These are phyloP conservation scores for Penicillium verhagenii DNA, from an alignment of 495 filamentous ascomycete species.

Conservation along the genomic window DNA sequence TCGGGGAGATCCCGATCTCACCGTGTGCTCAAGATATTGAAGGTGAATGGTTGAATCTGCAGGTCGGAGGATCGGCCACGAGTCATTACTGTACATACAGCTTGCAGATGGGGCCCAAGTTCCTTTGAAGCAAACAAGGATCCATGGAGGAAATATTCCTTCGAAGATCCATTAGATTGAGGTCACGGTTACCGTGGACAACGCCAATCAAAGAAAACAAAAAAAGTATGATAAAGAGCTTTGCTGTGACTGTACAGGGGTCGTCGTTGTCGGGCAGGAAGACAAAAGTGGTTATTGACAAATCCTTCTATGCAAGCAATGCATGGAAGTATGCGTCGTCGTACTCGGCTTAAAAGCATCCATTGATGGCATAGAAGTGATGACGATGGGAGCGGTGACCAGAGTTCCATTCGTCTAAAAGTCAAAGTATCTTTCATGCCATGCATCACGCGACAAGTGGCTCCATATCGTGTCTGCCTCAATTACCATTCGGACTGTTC, in stretches of 20 bases:
- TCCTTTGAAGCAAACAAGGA: slow-evolving; percentile 1
- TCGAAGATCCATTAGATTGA: background rate
- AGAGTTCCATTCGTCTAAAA: slow-evolving; percentile 1
- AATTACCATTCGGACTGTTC: slow-evolving; percentile 43
- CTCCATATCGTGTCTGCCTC: slow-evolving; percentile 33
- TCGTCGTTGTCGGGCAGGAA: slow-evolving; percentile 14
- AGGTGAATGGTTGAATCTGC: background rate
- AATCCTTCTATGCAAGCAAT: slow-evolving; percentile 28
- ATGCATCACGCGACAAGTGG: slow-evolving; percentile 25
- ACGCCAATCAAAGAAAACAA: slow-evolving; percentile 2
- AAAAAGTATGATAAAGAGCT: too few relatives aligned
- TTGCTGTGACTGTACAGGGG: background rate
- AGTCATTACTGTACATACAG: slow-evolving; percentile 17
- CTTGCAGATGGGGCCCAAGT: slow-evolving; percentile 4
- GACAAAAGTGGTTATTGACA: slow-evolving; percentile 6
- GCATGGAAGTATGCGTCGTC: slow-evolving; percentile 13
- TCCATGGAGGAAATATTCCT: background rate
- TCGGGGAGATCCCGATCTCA: background rate
- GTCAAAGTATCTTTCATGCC: slow-evolving; percentile 13
- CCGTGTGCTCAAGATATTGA: slow-evolving; percentile 2
- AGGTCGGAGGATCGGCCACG: slow-evolving; percentile 12
- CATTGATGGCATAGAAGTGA: background rate
- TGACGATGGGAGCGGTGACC: slow-evolving; percentile 30
- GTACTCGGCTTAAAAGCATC: background rate
- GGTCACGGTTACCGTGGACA: background rate